Percentiles rank a stretch among this genome's conserved stretches.
These are phyloP conservation scores for Debaryomycetaceae sp. DNA, from an alignment of 1,139 yeast genomes.

Conservation along the genomic window DNA sequence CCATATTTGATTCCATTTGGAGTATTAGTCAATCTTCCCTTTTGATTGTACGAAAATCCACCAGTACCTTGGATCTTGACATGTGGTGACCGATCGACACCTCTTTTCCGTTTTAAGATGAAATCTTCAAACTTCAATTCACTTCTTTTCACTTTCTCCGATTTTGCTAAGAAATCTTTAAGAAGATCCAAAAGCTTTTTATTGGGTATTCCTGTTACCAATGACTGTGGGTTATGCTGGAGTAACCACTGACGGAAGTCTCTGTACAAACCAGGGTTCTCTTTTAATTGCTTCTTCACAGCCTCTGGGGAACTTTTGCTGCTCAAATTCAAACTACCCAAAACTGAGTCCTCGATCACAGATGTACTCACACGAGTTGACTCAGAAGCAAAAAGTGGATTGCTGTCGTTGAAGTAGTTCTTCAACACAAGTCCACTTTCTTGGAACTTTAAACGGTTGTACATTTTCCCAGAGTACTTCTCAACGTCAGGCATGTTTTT, in stretches of 20 bases:
- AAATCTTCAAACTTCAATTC: slow-evolving; percentile 20
- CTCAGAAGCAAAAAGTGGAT: slow-evolving; percentile 32
- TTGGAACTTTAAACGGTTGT: slow-evolving; percentile 41
- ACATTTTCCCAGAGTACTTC: slow-evolving; percentile 38
- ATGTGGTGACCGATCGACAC: slow-evolving; percentile 7
- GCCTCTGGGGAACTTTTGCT: slow-evolving; percentile 23
- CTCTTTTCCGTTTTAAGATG: slow-evolving; percentile 13
- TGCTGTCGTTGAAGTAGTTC: slow-evolving; percentile 25
- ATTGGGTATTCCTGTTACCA: slow-evolving; percentile 18
- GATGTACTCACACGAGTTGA: slow-evolving; percentile 17
- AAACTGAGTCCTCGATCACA: slow-evolving; percentile 21
- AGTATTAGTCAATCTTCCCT: slow-evolving; percentile 68
- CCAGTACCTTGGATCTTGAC: slow-evolving; percentile 59
- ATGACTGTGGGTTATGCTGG: slow-evolving; percentile 32
- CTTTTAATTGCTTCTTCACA: slow-evolving; percentile 24
- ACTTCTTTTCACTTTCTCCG: slow-evolving; percentile 17
- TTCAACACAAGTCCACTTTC: slow-evolving; percentile 40
- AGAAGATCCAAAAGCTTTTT: slow-evolving; percentile 20
- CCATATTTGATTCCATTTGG: slow-evolving; percentile 70
- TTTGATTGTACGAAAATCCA: slow-evolving; percentile 67
- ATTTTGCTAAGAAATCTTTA: slow-evolving; percentile 24
- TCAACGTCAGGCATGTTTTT: slow-evolving; percentile 50
- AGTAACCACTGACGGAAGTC: slow-evolving; percentile 34
- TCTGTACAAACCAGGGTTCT: slow-evolving; percentile 32
- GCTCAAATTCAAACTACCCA: slow-evolving; percentile 32